Evolutionary conservation across 495 filamentous ascomycete genomes (phyloP), one percentile per base, ranked within the genome.

Genomic region (Neurospora sp.): DNA sequence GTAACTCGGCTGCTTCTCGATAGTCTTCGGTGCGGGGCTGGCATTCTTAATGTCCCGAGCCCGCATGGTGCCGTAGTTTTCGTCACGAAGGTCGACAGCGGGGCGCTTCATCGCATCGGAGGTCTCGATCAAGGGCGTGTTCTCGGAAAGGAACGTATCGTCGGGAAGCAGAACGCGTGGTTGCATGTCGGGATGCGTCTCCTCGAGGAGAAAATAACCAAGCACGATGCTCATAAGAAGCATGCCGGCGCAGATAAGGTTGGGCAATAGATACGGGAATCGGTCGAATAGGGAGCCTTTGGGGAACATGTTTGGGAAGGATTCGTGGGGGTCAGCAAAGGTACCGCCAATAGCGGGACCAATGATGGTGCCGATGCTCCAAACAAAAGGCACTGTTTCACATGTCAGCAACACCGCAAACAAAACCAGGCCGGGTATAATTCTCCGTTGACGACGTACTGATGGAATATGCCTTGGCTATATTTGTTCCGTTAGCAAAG

Each of bases 221-320:
- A 90, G 84, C 69, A 92, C 78, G 72, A 95, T 93, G 77, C 91
- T 92, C 70, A 93, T 79, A 18, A 93, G 79, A 74, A 95, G 90
- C 74, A 95, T 81, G 46, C 82, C 83, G 70, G 91, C 89, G 79
- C 93, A 95, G 74, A 94, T 89, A 39, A 94, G 80, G 77, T 96
- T 95, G 5, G 93, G 93, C 69, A 96, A 84, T 18, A 95, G 87
- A 79, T 93, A 96, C n/a, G 93, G 93, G 76, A 93, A 94, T 69
- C 79, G 85, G n/a, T 87, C 88, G 78, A 96, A 95, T 42, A 93
- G 75, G 69, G 89, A 89, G 76, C 86, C 82, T 14, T 82, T 77
- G 73, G 91, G 87, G 78, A 94, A 92, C 2, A 88, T 8, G 71
- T 86, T 79, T 39, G 93, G 92, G 78, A 90, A 93, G 39, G 87